phyloP scores from a whole-genome alignment of 225 moss, liverwort and hornwort species.

The Rhytidiadelphus loreus region DNA sequence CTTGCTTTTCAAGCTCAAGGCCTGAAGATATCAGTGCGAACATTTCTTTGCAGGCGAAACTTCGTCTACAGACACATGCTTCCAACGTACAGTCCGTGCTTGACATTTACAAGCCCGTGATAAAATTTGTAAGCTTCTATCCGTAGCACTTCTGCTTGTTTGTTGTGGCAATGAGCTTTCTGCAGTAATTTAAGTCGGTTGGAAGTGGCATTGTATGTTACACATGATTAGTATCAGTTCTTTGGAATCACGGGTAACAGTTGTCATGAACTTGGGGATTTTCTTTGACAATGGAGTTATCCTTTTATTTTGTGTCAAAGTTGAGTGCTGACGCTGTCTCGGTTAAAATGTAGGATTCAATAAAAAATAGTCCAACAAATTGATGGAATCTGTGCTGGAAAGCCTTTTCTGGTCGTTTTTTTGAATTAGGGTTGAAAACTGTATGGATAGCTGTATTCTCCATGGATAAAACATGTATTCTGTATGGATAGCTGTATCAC shows the following conservation, averaged over 20 bases:
- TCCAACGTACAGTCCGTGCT: conserved; percentile 67
- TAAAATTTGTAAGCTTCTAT: conserved; percentile 42
- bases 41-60: conserved; percentile 32
- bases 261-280: neutral
- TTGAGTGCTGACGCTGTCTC: neutral
- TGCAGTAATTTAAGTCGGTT: neutral
- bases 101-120: conserved; percentile 54
- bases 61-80: conserved; percentile 64
- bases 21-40: neutral
- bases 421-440: neutral
- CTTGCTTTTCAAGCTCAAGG: neutral
- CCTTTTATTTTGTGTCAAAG: neutral
- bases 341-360: neutral
- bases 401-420: neutral
- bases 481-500: neutral
- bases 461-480: too few relatives aligned
- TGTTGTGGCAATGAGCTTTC: neutral
- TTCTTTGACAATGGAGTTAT: neutral
- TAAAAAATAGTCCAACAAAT: neutral
- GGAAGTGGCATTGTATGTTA: neutral
- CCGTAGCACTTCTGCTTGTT: neutral
- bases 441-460: neutral
- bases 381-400: neutral
- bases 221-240: neutral
- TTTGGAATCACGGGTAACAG: neutral